These are phyloP conservation scores for Marasmius fiardii DNA, from an alignment of 1,284 basidiomycete genomes.

Conservation along the genomic window DNA sequence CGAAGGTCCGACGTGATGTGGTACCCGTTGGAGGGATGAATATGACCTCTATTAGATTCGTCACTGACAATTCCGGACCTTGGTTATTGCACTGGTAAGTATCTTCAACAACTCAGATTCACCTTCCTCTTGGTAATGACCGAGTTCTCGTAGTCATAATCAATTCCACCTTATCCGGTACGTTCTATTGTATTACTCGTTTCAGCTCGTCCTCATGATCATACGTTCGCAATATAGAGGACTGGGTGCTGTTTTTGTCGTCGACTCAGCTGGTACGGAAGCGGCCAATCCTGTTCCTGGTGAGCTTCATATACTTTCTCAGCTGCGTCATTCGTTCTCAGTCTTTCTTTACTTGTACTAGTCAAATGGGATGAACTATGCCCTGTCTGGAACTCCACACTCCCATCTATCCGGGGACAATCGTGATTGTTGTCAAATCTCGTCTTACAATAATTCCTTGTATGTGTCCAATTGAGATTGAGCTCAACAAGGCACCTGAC, in stretches of 20 bases:
- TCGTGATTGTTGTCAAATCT: no score
- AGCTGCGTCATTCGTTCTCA: not conserved
- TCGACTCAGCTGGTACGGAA: conserved; percentile 24
- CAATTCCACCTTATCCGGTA: conserved; percentile 35
- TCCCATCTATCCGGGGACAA: not conserved
- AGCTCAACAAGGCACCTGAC: no score
- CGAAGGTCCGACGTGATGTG: conserved; percentile 22
- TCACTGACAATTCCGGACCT: conserved; percentile 43
- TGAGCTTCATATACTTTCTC: conserved; percentile 10
- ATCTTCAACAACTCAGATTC: not conserved
- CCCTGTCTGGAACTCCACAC: conserved; percentile 16
- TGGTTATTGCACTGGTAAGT: conserved; percentile 46
- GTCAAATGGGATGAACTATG: conserved; percentile 21
- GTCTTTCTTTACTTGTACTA: conserved; percentile 1
- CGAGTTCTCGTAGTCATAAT: conserved; percentile 26
- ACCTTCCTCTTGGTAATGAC: not conserved
- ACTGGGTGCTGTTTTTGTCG: conserved; percentile 35
- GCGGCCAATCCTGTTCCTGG: conserved; percentile 20
- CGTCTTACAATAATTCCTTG: no score
- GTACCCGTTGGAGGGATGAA: conserved; percentile 26
- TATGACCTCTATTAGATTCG: conserved; percentile 39
- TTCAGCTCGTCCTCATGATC: not conserved
- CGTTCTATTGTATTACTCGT: conserved; percentile 2
- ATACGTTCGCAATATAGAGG: conserved; percentile 22
- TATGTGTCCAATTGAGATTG: no score